These are phyloP conservation scores for Neurospora sp. DNA, from an alignment of 495 filamentous ascomycete species.

Conservation along the genomic window DNA sequence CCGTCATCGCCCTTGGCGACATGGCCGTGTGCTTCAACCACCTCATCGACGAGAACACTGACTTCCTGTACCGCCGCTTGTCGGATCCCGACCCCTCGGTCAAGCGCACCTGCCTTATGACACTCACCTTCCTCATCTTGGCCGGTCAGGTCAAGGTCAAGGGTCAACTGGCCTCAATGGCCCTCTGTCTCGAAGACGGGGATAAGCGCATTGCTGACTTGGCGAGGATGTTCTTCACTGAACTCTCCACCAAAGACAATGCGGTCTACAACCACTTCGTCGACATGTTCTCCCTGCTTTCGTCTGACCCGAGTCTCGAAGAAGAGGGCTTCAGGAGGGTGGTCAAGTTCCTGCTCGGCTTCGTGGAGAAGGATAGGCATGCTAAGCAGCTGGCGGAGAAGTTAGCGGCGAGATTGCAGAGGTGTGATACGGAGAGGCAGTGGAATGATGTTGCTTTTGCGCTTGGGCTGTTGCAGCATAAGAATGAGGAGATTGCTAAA, in stretches of 20 bases:
- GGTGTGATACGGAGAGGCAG: conserved; percentile 86
- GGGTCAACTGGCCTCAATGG: conserved; percentile 98
- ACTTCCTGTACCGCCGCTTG: conserved; percentile 89
- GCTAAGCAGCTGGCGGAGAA: conserved; percentile 93
- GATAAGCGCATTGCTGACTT: conserved; percentile 91
- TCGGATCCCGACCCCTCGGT: conserved; percentile 83
- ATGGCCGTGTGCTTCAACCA: conserved; percentile 99
- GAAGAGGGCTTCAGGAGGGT: conserved; percentile 78
- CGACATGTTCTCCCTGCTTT: conserved; percentile 93
- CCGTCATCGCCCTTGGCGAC: conserved; percentile 91
- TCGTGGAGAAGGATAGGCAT: conserved; percentile 99
- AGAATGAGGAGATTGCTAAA: conserved; percentile 95
- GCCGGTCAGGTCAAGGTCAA: conserved; percentile 99
- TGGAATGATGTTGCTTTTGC: conserved; percentile 97
- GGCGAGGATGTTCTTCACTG: conserved; percentile 96
- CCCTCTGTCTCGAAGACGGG: conserved; percentile 91
- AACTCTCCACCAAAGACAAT: conserved; percentile 95
- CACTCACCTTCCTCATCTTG: conserved; percentile 91
- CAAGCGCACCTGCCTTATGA: conserved; percentile 97
- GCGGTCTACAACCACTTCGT: conserved; percentile 99
- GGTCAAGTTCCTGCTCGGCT: conserved; percentile 83
- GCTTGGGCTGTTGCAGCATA: conserved; percentile 79
- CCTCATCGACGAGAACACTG: conserved; percentile 97
- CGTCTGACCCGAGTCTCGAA: conserved; percentile 68
- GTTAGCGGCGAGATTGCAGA: conserved; percentile 71